phyloP scores from a whole-genome alignment of 1,284 basidiomycete genomes.

The Ustilago hordei region DNA sequence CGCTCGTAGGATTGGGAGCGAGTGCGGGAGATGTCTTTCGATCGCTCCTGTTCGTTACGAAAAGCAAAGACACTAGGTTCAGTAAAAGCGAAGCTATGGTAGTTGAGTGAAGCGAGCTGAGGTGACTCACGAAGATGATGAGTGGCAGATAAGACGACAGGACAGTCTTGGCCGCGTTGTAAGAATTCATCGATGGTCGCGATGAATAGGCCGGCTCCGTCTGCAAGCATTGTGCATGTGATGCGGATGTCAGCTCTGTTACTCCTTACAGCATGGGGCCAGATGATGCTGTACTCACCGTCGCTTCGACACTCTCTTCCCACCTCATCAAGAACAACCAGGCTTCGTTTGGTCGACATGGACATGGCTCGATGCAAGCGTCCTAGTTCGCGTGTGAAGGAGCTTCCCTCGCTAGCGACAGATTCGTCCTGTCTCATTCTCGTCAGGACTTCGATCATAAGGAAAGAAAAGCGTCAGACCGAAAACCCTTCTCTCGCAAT shows the following conservation, averaged over 20 bases:
- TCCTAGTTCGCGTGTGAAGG: constrained; percentile 45
- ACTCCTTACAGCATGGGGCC: no score
- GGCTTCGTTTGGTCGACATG: constrained; percentile 33
- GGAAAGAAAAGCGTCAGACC: neutral
- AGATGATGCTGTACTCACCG: constrained; percentile 18
- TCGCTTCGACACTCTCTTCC: constrained; percentile 48
- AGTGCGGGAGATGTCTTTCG: constrained; percentile 22
- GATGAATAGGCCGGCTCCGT: constrained; percentile 49
- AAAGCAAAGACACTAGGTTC: no score
- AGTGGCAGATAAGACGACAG: constrained; percentile 42
- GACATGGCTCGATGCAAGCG: constrained; percentile 40
- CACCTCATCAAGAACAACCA: constrained; percentile 53
- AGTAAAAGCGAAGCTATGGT: no score
- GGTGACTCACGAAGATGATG: constrained; percentile 42
- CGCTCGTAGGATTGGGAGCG: constrained; percentile 34
- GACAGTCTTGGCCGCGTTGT: constrained; percentile 30
- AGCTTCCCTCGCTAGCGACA: constrained; percentile 46
- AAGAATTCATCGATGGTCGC: constrained; percentile 46
- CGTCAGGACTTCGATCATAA: constrained; percentile 27
- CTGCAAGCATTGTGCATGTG: neutral
- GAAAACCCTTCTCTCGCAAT: neutral
- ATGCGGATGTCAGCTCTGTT: neutral
- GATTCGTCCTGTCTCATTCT: constrained; percentile 54
- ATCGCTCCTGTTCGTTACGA: constrained; percentile 30
- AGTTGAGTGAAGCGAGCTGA: neutral